Conservation (phyloP, 306 rosid species). For the Rosa persica region DNA sequence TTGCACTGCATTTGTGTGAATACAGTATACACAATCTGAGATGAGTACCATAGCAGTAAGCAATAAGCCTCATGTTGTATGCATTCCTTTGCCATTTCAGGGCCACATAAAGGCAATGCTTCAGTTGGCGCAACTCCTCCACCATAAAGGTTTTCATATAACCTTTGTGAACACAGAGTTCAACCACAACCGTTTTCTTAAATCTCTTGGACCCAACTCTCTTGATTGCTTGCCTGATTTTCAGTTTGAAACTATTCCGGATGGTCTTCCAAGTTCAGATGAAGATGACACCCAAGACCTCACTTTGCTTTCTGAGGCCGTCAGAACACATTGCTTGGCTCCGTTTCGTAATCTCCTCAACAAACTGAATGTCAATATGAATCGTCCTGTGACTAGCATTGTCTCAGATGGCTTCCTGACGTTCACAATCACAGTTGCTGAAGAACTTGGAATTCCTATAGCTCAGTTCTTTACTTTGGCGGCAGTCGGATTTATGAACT, state of each 20-base stretch:
- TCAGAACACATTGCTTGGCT: not conserved
- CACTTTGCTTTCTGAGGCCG: not conserved
- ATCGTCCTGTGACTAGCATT: slow-evolving; percentile 6
- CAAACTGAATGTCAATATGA: not conserved
- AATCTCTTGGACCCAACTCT: not conserved
- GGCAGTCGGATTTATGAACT: not conserved
- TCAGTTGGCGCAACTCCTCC: not conserved
- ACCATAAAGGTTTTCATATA: not conserved
- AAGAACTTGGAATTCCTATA: not conserved
- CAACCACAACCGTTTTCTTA: not conserved
- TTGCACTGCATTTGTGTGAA: not conserved
- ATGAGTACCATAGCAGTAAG: not conserved
- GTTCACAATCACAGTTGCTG: slow-evolving; percentile 6
- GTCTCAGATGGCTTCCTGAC: not conserved
- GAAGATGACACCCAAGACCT: not conserved
- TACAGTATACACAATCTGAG: not conserved
- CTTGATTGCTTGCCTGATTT: not conserved
- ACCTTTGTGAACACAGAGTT: slow-evolving; percentile 10
- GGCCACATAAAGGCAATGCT: slow-evolving; percentile 19
- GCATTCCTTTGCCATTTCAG: not conserved
- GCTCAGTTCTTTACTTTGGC: slow-evolving; percentile 1
- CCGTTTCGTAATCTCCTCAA: not conserved
- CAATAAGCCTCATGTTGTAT: slow-evolving; percentile 8
- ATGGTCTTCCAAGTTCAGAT: slow-evolving; percentile 9
- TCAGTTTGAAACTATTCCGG: not conserved